Evolutionary conservation across 2,329 filamentous ascomycete genomes (phyloP).

Genomic region (Scopulariopsis brevicaulis): DNA sequence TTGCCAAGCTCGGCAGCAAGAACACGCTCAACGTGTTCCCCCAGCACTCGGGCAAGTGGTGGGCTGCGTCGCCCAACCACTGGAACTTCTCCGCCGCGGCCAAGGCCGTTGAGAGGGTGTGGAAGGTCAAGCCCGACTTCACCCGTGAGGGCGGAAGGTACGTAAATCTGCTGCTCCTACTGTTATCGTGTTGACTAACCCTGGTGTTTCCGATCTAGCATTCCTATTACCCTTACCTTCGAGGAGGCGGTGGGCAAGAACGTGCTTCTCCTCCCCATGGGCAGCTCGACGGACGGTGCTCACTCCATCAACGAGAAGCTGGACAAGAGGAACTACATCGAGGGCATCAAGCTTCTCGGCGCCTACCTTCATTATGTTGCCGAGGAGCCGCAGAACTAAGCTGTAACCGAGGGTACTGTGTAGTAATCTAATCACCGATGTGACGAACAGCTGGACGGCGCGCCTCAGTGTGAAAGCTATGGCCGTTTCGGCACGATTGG

Average conservation of each 20-base stretch:
- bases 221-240: slow-evolving; percentile 93
- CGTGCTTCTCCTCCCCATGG: slow-evolving; percentile 90
- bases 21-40: slow-evolving; percentile 75
- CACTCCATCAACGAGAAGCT: slow-evolving; percentile 99
- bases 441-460: not conserved
- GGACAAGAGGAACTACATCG: slow-evolving; percentile 94
- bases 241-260: slow-evolving; percentile 98
- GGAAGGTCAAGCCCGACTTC: slow-evolving; percentile 86
- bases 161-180: slow-evolving; percentile 14
- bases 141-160: slow-evolving; percentile 89
- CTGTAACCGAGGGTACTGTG: not conserved
- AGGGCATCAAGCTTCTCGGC: slow-evolving; percentile 91
- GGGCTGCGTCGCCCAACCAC: slow-evolving; percentile 94
- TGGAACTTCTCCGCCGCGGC: slow-evolving; percentile 95
- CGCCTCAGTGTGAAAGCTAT: no score
- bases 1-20: slow-evolving; percentile 81
- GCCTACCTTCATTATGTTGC: slow-evolving; percentile 95
- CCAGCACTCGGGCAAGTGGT: slow-evolving; percentile 95
- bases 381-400: slow-evolving; percentile 56
- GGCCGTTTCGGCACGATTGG: not conserved
- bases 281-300: slow-evolving; percentile 88
- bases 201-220: slow-evolving; percentile 37
- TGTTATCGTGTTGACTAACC: slow-evolving; percentile 7
- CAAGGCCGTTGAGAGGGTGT: slow-evolving; percentile 94
- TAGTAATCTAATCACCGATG: not conserved